Percentiles rank a stretch among this genome's conserved stretches.
These are phyloP conservation scores for Flammula alnicola DNA, from an alignment of 1,284 basidiomycete genomes.

Conservation along the genomic window DNA sequence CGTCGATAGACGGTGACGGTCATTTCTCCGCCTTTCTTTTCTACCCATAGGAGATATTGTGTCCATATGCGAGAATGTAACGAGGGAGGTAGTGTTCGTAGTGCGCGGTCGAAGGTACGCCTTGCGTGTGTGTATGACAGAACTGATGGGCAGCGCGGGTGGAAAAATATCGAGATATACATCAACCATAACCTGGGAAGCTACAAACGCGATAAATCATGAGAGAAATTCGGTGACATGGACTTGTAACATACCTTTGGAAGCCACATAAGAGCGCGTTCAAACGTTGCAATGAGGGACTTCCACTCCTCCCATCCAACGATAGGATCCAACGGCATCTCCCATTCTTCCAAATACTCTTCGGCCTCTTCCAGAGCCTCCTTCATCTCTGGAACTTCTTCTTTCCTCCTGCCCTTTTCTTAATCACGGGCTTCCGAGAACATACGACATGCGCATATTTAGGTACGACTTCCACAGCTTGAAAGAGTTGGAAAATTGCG, in stretches of 20 bases:
- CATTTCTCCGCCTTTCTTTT: constrained; percentile 82
- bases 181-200: constrained; percentile 94
- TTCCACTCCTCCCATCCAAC: constrained; percentile 97
- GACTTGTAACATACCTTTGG: constrained; percentile 68
- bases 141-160: constrained; percentile 86
- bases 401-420: constrained; percentile 81
- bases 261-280: constrained; percentile 93
- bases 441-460: constrained; percentile 81
- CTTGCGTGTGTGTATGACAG: constrained; percentile 91
- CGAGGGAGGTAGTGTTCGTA: constrained; percentile 92
- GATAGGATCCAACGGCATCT: constrained; percentile 83
- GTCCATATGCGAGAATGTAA: constrained; percentile 96
- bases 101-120: constrained; percentile 91
- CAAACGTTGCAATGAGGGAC: constrained; percentile 85
- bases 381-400: constrained; percentile 89
- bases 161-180: constrained; percentile 90
- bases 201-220: constrained; percentile 42
- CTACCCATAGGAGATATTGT: constrained; percentile 94
- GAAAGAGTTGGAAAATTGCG: constrained; percentile 88
- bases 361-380: constrained; percentile 86
- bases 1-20: constrained; percentile 90
- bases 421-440: constrained; percentile 78
- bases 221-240: constrained; percentile 3
- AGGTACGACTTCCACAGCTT: constrained; percentile 97
- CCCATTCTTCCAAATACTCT: constrained; percentile 81